Conservation (phyloP, 371 early-diverging fungal genomes). For the Vairimorpha apis region DNA sequence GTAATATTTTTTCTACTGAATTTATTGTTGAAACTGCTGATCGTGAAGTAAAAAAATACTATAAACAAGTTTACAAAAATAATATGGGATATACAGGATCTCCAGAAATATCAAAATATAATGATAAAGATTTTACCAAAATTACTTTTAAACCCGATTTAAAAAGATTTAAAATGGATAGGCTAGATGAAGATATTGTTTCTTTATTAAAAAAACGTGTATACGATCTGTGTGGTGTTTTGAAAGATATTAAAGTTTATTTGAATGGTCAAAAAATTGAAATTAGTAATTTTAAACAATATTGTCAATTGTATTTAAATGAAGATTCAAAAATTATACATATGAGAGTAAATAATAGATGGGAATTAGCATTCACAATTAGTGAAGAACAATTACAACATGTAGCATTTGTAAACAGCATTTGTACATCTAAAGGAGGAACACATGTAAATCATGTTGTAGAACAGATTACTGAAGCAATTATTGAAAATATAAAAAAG, state of each 20-base stretch:
- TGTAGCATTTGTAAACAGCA: slow-evolving; percentile 91
- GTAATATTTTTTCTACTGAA: slow-evolving; percentile 91
- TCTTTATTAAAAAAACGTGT: slow-evolving; percentile 85
- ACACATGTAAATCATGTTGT: slow-evolving; percentile 81
- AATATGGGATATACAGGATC: slow-evolving; percentile 59
- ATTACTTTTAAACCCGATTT: slow-evolving; percentile 95
- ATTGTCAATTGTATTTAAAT: slow-evolving; percentile 71
- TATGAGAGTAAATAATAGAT: slow-evolving; percentile 72
- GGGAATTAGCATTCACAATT: slow-evolving; percentile 86
- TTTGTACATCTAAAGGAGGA: slow-evolving; percentile 93
- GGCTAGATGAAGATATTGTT: slow-evolving; percentile 74
- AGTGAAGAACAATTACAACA: slow-evolving; percentile 94
- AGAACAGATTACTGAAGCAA: slow-evolving; percentile 74
- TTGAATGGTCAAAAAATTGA: slow-evolving; percentile 77
- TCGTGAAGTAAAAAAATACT: slow-evolving; percentile 64
- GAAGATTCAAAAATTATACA: slow-evolving; percentile 66
- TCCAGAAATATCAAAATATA: slow-evolving; percentile 48
- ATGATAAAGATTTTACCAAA: slow-evolving; percentile 60
- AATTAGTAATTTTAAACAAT: slow-evolving; percentile 80
- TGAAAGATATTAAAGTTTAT: slow-evolving; percentile 77
- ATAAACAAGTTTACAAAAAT: slow-evolving; percentile 67
- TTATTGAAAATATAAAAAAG: slow-evolving; percentile 71
- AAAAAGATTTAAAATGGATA: slow-evolving; percentile 76
- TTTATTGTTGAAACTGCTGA: slow-evolving; percentile 93
- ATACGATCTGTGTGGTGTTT: slow-evolving; percentile 88